Base-by-base conservation (phyloP, 2,329 filamentous ascomycete genomes). In the Xylaria digitata region DNA sequence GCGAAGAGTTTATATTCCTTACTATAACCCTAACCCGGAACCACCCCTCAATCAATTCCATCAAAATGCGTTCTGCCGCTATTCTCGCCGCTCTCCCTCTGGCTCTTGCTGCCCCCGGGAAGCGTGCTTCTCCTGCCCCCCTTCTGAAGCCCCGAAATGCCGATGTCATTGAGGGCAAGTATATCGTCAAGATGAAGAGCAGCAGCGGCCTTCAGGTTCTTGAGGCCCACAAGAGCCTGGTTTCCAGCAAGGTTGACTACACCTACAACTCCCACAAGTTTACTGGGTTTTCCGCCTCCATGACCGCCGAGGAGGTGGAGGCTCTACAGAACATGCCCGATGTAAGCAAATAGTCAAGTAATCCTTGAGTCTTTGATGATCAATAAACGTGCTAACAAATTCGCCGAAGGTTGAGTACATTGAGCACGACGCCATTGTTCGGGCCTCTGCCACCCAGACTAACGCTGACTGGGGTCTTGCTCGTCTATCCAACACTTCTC, bases 181-280 rank as follows among this genome's bases (percentile, higher is more conserved):
- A 83, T 73, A 84, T 84, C 63, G 72, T 84, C 67, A 84, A 81
- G 43, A 74, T 84, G 57, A 82, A 82, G 73, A 70, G 74, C 19
- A 75, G 73, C 17, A 70, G 78, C 26, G 66, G 71, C 3, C 54
- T 72, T 13, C 64, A 70, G 1, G 71, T 76, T 7, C 63, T 81
- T 49, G 77, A 79, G 63, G 67, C 79, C n/a, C 71, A 75, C 43
- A 71, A 74, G 49, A 66, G 65, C 50, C 57, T 72, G 34, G 66
- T 75, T 49, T 49, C 73, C 19, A 69, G 68, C 61, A 72, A 78
- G 71, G 79, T 72, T 74, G 80, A 72, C 72, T 73, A 75, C 62
- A 71, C 70, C 34, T 77, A 74, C 58, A 74, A 75, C 68, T 73
- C 73, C 63, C 75, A 72, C 50, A 75, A 76, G 52, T 78, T 80